A percentile compares a stretch with the other conserved stretches of the same genome.
Conservation (phyloP, 768 basidiomycete genomes). For the Ephemerocybe angulata region DNA sequence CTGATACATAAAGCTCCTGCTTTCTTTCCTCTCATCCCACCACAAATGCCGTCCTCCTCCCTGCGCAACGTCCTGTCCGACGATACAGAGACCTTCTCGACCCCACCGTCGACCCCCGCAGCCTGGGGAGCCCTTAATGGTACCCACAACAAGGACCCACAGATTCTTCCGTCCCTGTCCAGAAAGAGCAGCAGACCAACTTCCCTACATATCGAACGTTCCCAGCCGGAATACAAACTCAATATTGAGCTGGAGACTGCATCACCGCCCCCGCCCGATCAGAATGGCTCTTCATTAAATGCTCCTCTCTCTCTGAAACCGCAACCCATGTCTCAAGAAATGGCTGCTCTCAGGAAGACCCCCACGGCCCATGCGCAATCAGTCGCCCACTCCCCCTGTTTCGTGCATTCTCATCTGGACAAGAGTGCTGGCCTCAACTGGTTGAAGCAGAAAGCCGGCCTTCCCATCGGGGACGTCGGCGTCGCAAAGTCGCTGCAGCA, state of each 20-base stretch:
- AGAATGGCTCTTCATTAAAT: slow-evolving; percentile 6
- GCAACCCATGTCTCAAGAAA: neutral
- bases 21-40: neutral
- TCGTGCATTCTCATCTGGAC: slow-evolving; percentile 90
- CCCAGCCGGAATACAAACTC: slow-evolving; percentile 36
- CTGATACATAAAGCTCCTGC: neutral
- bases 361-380: slow-evolving; percentile 24
- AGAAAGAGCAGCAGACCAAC: slow-evolving; percentile 41
- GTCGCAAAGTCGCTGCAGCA: slow-evolving; percentile 48
- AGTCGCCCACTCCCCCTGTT: slow-evolving; percentile 73
- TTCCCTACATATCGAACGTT: slow-evolving; percentile 40
- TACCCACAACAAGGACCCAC: slow-evolving; percentile 13
- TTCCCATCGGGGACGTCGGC: slow-evolving; percentile 40
- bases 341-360: slow-evolving; percentile 8
- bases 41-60: slow-evolving; percentile 3
- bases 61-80: slow-evolving; percentile 26
- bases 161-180: slow-evolving; percentile 37
- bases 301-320: slow-evolving; percentile 10
- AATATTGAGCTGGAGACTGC: slow-evolving; percentile 41
- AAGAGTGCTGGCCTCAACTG: slow-evolving; percentile 78
- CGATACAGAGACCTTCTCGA: slow-evolving; percentile 38
- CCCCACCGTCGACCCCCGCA: slow-evolving; percentile 37
- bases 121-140: slow-evolving; percentile 10
- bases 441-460: slow-evolving; percentile 44
- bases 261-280: slow-evolving; percentile 30